Evolutionary conservation across 305 asterid genomes (phyloP).

Genomic region (Fraxinus dipetala): DNA sequence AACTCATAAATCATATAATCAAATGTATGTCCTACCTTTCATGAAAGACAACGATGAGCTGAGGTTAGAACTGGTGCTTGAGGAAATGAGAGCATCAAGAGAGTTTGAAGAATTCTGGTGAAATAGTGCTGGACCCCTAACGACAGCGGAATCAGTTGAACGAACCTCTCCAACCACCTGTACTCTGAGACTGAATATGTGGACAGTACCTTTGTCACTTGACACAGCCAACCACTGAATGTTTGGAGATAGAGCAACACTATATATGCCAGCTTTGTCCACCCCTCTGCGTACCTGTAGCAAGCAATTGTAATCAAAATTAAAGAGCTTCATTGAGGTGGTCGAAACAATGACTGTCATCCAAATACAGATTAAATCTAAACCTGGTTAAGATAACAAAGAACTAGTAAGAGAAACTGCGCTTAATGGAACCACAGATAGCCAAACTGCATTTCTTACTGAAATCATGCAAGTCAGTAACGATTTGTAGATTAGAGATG

Average conservation of each 20-base stretch:
- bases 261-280: conserved; percentile 73
- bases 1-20: neutral
- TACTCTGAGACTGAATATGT: conserved; percentile 82
- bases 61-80: conserved; percentile 69
- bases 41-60: conserved; percentile 85
- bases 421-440: neutral
- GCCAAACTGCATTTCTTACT: conserved; percentile 14
- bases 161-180: conserved; percentile 65
- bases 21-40: conserved; percentile 57
- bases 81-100: conserved; percentile 73
- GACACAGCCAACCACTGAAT: conserved; percentile 88
- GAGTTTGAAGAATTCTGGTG: conserved; percentile 63
- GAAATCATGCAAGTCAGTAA: conserved; percentile 12
- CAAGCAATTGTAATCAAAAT: conserved; percentile 24
- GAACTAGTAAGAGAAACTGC: neutral
- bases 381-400: conserved; percentile 4
- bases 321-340: conserved; percentile 22
- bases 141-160: conserved; percentile 42
- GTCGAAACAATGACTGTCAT: neutral
- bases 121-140: conserved; percentile 44
- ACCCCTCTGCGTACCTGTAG: conserved; percentile 88
- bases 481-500: conserved; percentile 2
- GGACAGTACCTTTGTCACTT: conserved; percentile 89
- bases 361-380: neutral
- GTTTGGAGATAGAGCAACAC: conserved; percentile 78